Conservation (phyloP, 345 rosid genomes). For the Cardiospermum halicacabum region DNA sequence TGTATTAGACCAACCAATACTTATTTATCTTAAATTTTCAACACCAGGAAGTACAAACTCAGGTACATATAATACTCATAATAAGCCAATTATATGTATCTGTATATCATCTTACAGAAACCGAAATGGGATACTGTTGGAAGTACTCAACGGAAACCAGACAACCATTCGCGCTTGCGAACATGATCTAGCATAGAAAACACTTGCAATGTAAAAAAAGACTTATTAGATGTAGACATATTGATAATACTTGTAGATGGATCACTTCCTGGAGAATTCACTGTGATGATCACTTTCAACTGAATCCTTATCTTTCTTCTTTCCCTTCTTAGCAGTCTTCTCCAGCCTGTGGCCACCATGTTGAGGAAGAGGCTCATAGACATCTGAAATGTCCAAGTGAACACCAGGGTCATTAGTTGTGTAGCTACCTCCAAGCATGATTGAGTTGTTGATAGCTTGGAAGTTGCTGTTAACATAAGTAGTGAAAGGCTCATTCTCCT, state of each 20-base stretch:
- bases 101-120: background rate
- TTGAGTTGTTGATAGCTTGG: conserved; percentile 86
- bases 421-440: conserved; percentile 65
- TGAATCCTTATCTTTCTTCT: conserved; percentile 28
- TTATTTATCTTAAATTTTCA: conserved; percentile 2
- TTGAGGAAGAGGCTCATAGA: conserved; percentile 15
- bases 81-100: background rate
- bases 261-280: conserved; percentile 20
- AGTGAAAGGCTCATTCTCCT: conserved; percentile 34
- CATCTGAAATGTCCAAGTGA: conserved; percentile 63
- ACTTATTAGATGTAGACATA: background rate
- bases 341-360: conserved; percentile 18
- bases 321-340: conserved; percentile 19
- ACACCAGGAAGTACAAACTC: background rate
- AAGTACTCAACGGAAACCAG: conserved; percentile 2
- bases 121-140: background rate
- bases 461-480: conserved; percentile 87
- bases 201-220: background rate
- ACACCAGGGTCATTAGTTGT: conserved; percentile 86
- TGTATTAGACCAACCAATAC: background rate
- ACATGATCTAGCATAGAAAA: background rate
- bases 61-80: background rate
- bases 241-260: background rate
- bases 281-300: conserved; percentile 11
- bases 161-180: background rate